Base-by-base conservation (phyloP, 2,329 filamentous ascomycete genomes). In the Magnaporthales sp. region DNA sequence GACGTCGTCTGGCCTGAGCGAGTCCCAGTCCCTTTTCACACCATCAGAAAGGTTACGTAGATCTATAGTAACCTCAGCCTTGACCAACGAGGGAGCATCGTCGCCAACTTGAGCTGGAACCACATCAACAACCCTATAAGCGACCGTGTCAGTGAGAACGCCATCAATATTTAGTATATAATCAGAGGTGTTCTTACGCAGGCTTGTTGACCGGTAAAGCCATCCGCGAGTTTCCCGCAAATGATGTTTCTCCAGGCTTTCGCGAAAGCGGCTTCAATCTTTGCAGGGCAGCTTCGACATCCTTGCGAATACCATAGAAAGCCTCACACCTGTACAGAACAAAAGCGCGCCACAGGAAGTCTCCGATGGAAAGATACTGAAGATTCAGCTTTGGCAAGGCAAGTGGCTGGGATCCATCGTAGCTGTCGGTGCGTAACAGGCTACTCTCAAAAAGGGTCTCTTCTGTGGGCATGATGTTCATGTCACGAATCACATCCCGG, bases 301-400 rank as follows among this genome's bases (percentile, higher is more conserved):
- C 92, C 73, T 93, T 94, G 62, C 93, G 88, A 68, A 99, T 94
- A 68, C 92, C 91, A 75, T 96, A 98, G 75, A 98, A 97, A 0
- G 94, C 86, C 76, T 99, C 95, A 67, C 89, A 91, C 56, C 94
- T 88, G 75, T 97, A 95, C 9, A 99, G 81, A 15, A 96, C 84
- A 73, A 98, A 89, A 0, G 94, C 93, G 69, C 96, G 87, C 93
- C 93, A 99, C n/a, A 99, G 80, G 72, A 99, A 99, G 76, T 99
- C 95, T 2, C 93, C 93, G 64, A 97, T 87, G 2, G 93, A 96
- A 15, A 99, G 83, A 77, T 99, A 99, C 74, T 99, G 95, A 30
- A 99, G 81, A 72, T 97, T 99, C 62, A 98, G 79, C 75, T 99
- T 99, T 2, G 95, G 95, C 60, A 99, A 87, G 2, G 95, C 92